Evolutionary conservation across 2,329 filamentous ascomycete species (phyloP).

Genomic region (Capronia coronata): DNA sequence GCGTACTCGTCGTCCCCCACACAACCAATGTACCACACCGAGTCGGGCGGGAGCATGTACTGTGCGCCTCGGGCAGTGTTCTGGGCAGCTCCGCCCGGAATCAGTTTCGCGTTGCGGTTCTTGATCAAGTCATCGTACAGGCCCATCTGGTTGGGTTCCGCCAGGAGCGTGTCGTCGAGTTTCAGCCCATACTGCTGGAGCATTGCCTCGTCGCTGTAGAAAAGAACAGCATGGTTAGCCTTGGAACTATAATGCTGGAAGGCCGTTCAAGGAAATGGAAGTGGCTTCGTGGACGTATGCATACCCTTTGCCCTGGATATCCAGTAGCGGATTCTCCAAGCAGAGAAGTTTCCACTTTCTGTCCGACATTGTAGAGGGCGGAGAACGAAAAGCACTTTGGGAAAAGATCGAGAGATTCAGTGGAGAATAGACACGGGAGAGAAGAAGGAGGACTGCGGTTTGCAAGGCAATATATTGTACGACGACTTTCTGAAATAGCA

Average conservation of each 20-base stretch:
- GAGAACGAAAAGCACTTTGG: no score
- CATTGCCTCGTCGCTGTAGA: conserved; percentile 65
- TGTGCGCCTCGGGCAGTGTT: conserved; percentile 90
- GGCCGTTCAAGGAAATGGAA: conserved; percentile 1
- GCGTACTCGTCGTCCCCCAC: conserved; percentile 95
- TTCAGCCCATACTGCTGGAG: conserved; percentile 92
- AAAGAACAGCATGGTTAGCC: not conserved
- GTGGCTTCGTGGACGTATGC: conserved; percentile 27
- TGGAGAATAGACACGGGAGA: no score
- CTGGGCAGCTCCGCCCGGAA: conserved; percentile 92
- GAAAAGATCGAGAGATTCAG: no score
- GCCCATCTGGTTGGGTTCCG: conserved; percentile 57
- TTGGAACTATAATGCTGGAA: not conserved
- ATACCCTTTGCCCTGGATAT: conserved; percentile 78
- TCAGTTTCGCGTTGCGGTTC: conserved; percentile 87
- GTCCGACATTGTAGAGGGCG: not conserved
- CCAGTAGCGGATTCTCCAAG: conserved; percentile 94
- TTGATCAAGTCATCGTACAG: conserved; percentile 91
- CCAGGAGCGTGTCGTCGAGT: conserved; percentile 94
- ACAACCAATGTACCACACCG: conserved; percentile 87
- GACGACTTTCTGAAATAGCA: no score
- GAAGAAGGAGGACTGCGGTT: no score
- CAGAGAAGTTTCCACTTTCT: conserved; percentile 63
- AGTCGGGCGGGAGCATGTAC: conserved; percentile 87
- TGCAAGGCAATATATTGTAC: no score